Conservation (phyloP, 2,329 filamentous ascomycete species). For the Myriosclerotinia duriaeana region DNA sequence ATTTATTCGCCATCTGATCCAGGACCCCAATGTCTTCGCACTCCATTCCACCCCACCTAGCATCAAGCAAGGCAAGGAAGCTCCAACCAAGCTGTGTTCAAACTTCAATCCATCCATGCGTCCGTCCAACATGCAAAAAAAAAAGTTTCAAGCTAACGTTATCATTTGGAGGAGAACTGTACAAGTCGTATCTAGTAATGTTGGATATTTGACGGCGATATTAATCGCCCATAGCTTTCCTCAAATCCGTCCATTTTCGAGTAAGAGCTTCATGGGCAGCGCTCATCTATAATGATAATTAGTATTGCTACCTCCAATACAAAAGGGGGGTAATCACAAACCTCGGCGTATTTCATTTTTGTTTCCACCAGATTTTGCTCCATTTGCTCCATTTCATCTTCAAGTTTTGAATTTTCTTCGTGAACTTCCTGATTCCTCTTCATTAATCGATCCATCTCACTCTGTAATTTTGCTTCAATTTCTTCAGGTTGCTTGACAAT, state of each 20-base stretch:
- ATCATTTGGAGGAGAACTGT: background rate
- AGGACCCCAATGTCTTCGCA: too few species aligned
- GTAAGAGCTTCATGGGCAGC: conserved; percentile 68
- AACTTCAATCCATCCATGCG: background rate
- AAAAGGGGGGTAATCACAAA: conserved; percentile 50
- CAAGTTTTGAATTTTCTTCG: conserved; percentile 83
- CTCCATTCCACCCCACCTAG: background rate
- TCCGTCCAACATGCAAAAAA: background rate
- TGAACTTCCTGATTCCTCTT: conserved; percentile 90
- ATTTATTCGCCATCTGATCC: too few species aligned
- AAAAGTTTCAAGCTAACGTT: background rate
- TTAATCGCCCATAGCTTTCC: conserved; percentile 45
- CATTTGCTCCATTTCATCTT: conserved; percentile 87
- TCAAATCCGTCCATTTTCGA: conserved; percentile 75
- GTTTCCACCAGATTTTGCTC: conserved; percentile 89
- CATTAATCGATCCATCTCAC: conserved; percentile 89
- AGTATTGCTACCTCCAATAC: conserved; percentile 25
- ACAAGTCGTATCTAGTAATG: conserved; percentile 11
- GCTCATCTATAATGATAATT: conserved; percentile 56
- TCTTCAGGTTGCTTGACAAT: conserved; percentile 89
- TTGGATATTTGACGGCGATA: background rate
- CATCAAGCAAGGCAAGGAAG: background rate
- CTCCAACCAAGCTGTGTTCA: background rate
- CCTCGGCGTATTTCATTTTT: conserved; percentile 95
- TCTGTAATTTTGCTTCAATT: conserved; percentile 76